Conservation (phyloP, 345 rosid species). For the Moricandia moricandioides region DNA sequence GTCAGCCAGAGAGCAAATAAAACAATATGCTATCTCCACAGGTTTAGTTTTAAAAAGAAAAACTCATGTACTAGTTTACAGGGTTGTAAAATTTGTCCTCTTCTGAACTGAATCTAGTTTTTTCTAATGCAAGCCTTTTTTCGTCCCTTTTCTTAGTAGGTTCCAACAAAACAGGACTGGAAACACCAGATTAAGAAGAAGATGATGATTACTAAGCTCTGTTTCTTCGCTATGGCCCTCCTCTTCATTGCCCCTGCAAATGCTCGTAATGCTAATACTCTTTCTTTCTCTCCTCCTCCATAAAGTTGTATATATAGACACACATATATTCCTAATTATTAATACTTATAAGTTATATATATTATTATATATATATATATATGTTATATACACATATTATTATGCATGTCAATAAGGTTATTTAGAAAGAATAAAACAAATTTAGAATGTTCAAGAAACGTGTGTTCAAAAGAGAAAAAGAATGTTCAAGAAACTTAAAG, state of each 20-base stretch:
- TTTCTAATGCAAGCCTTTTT: not conserved
- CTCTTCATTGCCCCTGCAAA: conserved; percentile 21
- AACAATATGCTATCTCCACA: not conserved
- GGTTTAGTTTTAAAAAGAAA: conserved; percentile 14
- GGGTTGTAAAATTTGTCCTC: not conserved
- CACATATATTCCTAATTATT: not conserved
- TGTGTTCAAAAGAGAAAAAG: too few species aligned
- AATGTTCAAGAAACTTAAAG: not conserved
- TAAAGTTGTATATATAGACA: not conserved
- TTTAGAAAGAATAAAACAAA: not conserved
- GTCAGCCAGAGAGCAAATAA: conserved; percentile 7
- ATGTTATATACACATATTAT: not conserved
- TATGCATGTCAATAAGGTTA: not conserved
- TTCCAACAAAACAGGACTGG: not conserved
- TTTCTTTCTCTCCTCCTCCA: not conserved
- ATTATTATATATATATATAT: not conserved
- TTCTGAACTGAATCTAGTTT: not conserved
- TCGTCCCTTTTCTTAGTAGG: not conserved
- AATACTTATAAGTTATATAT: not conserved
- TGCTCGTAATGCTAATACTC: conserved; percentile 26
- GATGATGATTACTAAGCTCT: conserved; percentile 3
- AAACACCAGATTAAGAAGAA: not conserved
- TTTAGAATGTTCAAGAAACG: not conserved
- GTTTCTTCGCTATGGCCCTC: conserved; percentile 17
- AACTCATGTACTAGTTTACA: not conserved